Base-by-base conservation (phyloP, 257 asterid genomes). In the Fraxinus anomala region DNA sequence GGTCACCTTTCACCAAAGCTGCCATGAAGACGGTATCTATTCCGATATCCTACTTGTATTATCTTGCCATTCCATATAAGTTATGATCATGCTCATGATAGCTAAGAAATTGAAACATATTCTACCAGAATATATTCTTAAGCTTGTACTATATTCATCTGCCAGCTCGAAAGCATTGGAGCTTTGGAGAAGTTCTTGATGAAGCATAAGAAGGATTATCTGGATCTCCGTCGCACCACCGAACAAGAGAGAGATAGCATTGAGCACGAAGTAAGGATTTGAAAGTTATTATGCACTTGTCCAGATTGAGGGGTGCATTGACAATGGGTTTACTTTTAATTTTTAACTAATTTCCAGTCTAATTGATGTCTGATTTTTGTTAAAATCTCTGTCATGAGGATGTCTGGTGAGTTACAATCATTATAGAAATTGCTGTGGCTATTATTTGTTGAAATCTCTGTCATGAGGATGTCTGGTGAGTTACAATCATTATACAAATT, bases 131-230 rank as follows among this genome's bases (percentile, higher is more conserved):
- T 12, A 23, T 16, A 68, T 42, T 59, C 34, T 67, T 76, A 10
- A 54, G 24, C 31, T 78, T 79, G 24, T 56, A 63, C 5, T 39
- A 16, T 61, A 17, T 84, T 77, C 54, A 26, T 79, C 66, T 61
- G 77, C 80, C 88, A 94, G 98, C 90, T 94, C 69, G 96, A 88
- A 78, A 91, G 95, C 85, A 87, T 91, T 73, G 86, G 86, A 69
- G 87, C 93, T 24, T 81, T 96, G 82, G 97, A 96, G 76, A 87
- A 90, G 85, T 96, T 93, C 83, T 90, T 96, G 77, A 77, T 83
- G 96, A 92, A 89, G 88, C 98, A 96, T 86, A 93, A 85, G 87
- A 96, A 89, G 87, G 99, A 96, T 85, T 96, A 92, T 74, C 84
- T 93, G 16, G 99, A 96, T 89, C 77, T 81, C 68, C 97, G 89